Percentiles rank a stretch among this genome's conserved stretches.
Evolutionary conservation across 2,329 filamentous ascomycete genomes (phyloP).

Genomic region (Cladosporium cucumerinum): DNA sequence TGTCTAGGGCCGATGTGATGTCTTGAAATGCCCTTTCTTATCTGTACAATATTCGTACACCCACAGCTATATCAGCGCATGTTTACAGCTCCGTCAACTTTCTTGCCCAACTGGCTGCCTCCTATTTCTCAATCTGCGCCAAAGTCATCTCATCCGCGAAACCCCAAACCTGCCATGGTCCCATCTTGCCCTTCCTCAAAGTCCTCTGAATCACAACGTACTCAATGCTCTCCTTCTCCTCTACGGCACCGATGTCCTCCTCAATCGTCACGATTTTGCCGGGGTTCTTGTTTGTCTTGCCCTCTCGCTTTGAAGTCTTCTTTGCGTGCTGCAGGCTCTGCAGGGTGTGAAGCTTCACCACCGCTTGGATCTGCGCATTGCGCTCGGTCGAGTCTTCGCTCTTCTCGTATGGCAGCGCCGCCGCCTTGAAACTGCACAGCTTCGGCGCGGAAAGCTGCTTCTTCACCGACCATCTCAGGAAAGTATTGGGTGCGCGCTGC

Average conservation of each 20-base stretch:
- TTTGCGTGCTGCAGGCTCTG: slow-evolving; percentile 29
- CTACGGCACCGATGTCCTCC: slow-evolving; percentile 30
- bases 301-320: slow-evolving; percentile 11
- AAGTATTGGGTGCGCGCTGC: slow-evolving; percentile 36
- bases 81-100: neutral
- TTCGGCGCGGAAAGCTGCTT: slow-evolving; percentile 27
- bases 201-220: slow-evolving; percentile 52
- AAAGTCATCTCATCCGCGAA: slow-evolving; percentile 42
- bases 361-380: slow-evolving; percentile 28
- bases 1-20: no score
- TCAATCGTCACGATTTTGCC: slow-evolving; percentile 26
- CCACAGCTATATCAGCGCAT: neutral
- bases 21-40: neutral
- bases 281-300: slow-evolving; percentile 12
- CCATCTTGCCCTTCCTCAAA: slow-evolving; percentile 40
- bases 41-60: slow-evolving; percentile 10
- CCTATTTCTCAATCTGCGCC: slow-evolving; percentile 34
- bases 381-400: neutral
- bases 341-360: slow-evolving; percentile 29
- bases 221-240: slow-evolving; percentile 44
- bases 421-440: slow-evolving; percentile 26
- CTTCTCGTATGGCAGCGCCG: slow-evolving; percentile 17
- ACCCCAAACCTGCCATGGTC: slow-evolving; percentile 52
- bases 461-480: slow-evolving; percentile 31
- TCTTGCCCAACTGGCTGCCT: neutral